These are phyloP conservation scores for Phialophora macrospora DNA, from an alignment of 2,329 filamentous ascomycete genomes.

Conservation along the genomic window DNA sequence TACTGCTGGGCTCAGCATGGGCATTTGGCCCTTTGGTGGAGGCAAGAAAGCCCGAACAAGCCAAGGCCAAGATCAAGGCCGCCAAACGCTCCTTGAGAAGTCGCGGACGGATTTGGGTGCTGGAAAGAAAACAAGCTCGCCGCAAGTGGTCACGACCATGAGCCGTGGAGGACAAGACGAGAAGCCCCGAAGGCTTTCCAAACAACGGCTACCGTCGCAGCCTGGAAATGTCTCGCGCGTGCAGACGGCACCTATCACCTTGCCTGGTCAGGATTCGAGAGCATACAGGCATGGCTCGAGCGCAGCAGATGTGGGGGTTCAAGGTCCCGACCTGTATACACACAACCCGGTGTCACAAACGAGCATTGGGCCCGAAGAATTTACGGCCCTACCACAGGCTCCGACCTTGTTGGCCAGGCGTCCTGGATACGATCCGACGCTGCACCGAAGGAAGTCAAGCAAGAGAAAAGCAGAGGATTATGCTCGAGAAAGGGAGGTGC, in stretches of 20 bases:
- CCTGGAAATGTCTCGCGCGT: slow-evolving; percentile 24
- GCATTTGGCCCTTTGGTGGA: slow-evolving; percentile 40
- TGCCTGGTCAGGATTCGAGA: slow-evolving; percentile 17
- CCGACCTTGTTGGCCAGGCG: slow-evolving; percentile 63
- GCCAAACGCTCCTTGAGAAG: slow-evolving; percentile 29
- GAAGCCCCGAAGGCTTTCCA: slow-evolving; percentile 33
- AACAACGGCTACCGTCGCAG: slow-evolving; percentile 31
- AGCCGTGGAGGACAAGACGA: slow-evolving; percentile 25
- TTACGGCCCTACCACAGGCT: slow-evolving; percentile 51
- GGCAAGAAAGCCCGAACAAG: slow-evolving; percentile 36
- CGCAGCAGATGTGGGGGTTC: slow-evolving; percentile 7
- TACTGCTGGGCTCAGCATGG: slow-evolving; percentile 36
- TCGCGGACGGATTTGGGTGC: slow-evolving; percentile 11
- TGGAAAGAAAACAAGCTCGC: slow-evolving; percentile 6
- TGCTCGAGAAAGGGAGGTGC: slow-evolving; percentile 84
- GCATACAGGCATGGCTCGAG: slow-evolving; percentile 19
- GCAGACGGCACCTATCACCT: slow-evolving; percentile 21
- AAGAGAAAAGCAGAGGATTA: slow-evolving; percentile 77
- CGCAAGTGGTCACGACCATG: slow-evolving; percentile 30
- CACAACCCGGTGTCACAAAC: slow-evolving; percentile 45
- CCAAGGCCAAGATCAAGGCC: slow-evolving; percentile 25
- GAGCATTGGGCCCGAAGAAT: slow-evolving; percentile 48
- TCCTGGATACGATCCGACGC: slow-evolving; percentile 59
- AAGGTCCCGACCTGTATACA: slow-evolving; percentile 31
- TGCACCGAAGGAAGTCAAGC: slow-evolving; percentile 72